A percentile compares a stretch with the other conserved stretches of the same genome.
These are phyloP conservation scores for Paratinospora sagittata DNA, from an alignment of 164 flowering plant genomes.

Conservation along the genomic window DNA sequence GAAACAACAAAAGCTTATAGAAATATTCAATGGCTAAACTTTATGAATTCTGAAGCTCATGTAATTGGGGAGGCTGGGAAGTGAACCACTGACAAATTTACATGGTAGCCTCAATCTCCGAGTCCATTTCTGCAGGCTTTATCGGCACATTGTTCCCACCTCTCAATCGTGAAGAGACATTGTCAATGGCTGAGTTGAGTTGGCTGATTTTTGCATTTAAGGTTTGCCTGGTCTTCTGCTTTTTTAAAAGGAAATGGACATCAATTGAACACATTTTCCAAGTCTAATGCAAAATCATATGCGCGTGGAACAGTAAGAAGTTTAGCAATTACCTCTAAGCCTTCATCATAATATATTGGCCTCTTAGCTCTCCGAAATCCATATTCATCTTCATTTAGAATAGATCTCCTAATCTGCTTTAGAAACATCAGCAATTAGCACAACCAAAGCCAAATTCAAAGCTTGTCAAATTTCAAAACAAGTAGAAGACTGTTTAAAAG, in stretches of 20 bases:
- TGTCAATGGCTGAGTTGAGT: conserved; percentile 87
- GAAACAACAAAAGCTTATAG: conserved; percentile 14
- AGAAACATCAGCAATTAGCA: background rate
- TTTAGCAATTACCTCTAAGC: conserved; percentile 55
- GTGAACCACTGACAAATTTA: conserved; percentile 15
- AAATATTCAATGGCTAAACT: background rate
- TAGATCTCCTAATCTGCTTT: conserved; percentile 68
- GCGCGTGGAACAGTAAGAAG: conserved; percentile 3
- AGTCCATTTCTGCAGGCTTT: conserved; percentile 47
- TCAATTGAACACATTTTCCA: background rate
- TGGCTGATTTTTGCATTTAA: conserved; percentile 72
- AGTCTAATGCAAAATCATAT: background rate
- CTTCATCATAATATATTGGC: conserved; percentile 84
- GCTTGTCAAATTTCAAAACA: background rate
- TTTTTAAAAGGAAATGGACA: conserved; percentile 7
- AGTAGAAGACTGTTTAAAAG: background rate
- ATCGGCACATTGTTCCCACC: conserved; percentile 48
- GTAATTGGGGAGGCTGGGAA: background rate
- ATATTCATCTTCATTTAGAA: conserved; percentile 82
- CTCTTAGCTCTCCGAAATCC: conserved; percentile 69
- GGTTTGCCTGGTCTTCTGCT: conserved; percentile 75
- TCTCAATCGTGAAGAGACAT: conserved; percentile 72
- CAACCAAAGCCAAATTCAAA: background rate
- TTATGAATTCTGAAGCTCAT: background rate
- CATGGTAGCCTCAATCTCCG: conserved; percentile 53